phyloP scores from a whole-genome alignment of 345 rosid species.

The Eucalyptus polyanthemos region DNA sequence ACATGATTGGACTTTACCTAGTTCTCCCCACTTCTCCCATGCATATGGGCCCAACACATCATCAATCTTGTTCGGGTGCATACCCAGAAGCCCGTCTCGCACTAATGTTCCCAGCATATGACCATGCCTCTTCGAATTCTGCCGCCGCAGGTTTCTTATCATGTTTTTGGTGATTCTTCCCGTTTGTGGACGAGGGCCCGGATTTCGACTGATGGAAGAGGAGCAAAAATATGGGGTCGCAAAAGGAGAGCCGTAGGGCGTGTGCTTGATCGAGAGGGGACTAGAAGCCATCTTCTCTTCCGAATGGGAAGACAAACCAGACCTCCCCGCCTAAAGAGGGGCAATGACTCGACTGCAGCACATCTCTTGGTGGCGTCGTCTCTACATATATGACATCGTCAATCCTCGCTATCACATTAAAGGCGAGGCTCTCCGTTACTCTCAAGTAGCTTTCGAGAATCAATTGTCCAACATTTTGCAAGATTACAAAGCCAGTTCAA shows the following conservation, averaged over 20 bases:
- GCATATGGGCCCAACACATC: not conserved
- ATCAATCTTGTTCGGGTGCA: slow-evolving; percentile 81
- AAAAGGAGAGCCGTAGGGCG: slow-evolving; percentile 58
- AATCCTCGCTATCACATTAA: slow-evolving; percentile 90
- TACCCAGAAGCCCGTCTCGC: slow-evolving; percentile 54
- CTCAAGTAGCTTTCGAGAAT: slow-evolving; percentile 95
- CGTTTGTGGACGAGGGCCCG: slow-evolving; percentile 26
- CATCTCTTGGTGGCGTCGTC: slow-evolving; percentile 57
- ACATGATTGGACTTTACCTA: not conserved
- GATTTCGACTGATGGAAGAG: slow-evolving; percentile 41
- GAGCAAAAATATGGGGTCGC: slow-evolving; percentile 57
- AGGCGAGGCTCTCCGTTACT: slow-evolving; percentile 97
- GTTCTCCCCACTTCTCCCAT: not conserved
- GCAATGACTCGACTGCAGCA: slow-evolving; percentile 43
- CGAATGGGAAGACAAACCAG: slow-evolving; percentile 52
- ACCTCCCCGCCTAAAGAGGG: slow-evolving; percentile 57
- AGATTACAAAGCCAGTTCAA: not conserved
- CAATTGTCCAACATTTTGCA: slow-evolving; percentile 89
- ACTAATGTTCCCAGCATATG: slow-evolving; percentile 65
- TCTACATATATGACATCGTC: slow-evolving; percentile 84
- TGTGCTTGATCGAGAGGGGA: slow-evolving; percentile 52
- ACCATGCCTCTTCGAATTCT: slow-evolving; percentile 59
- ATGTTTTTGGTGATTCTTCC: slow-evolving; percentile 18
- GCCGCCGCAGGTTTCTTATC: slow-evolving; percentile 20
- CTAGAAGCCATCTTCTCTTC: slow-evolving; percentile 53